phyloP scores from a whole-genome alignment of 768 basidiomycete genomes.

The Suillus plorans region DNA sequence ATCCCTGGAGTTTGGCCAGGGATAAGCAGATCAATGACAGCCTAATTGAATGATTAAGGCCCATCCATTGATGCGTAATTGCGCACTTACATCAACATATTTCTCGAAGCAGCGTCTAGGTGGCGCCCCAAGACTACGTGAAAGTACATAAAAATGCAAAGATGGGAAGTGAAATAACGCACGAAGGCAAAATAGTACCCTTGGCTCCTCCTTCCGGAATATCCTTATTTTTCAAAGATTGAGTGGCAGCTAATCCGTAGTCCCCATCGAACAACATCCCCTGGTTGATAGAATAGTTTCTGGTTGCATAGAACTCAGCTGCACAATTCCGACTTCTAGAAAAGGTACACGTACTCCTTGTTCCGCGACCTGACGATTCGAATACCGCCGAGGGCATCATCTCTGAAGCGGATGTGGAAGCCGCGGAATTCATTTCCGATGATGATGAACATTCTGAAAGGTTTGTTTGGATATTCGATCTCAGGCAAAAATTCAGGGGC shows the following conservation, averaged over 20 bases:
- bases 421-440: conserved; percentile 94
- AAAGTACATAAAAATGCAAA: background rate
- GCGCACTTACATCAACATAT: conserved; percentile 82
- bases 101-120: conserved; percentile 93
- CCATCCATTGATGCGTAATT: no score
- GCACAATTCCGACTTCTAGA: background rate
- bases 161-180: conserved; percentile 25
- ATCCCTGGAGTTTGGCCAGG: conserved; percentile 96
- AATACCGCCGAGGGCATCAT: conserved; percentile 98
- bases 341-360: conserved; percentile 61
- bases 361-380: conserved; percentile 95
- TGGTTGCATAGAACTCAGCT: conserved; percentile 22
- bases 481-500: conserved; percentile 91
- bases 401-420: conserved; percentile 94
- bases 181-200: conserved; percentile 93
- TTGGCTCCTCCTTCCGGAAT: conserved; percentile 98
- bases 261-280: conserved; percentile 96
- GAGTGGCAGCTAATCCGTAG: conserved; percentile 92
- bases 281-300: conserved; percentile 96
- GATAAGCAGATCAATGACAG: conserved; percentile 90
- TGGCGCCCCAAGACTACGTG: conserved; percentile 69
- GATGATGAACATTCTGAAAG: conserved; percentile 92
- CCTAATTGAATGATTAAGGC: conserved; percentile 37
- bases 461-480: conserved; percentile 91
- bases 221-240: conserved; percentile 96